A percentile compares a stretch with the other conserved stretches of the same genome.
Evolutionary conservation across 2,329 filamentous ascomycete genomes (phyloP).

Genomic region (Colletotrichum chlorophyti): DNA sequence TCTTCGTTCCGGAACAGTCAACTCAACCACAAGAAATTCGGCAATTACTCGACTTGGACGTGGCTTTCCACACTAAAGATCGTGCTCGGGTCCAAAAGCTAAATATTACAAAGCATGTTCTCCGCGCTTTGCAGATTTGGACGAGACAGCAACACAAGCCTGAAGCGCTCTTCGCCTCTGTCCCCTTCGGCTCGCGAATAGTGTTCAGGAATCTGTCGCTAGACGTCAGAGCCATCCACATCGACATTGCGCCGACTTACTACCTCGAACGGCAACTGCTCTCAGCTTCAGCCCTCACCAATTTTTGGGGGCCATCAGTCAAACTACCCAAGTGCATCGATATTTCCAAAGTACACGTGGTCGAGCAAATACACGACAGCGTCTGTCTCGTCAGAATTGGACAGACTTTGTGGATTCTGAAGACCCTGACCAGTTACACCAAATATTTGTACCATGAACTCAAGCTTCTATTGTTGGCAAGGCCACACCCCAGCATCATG

Average conservation of each 20-base stretch:
- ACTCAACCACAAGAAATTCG: conserved; percentile 49
- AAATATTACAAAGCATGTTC: conserved; percentile 59
- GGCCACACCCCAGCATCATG: conserved; percentile 60
- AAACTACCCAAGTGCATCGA: conserved; percentile 54
- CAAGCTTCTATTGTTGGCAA: conserved; percentile 58
- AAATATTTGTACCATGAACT: conserved; percentile 70
- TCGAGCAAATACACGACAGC: conserved; percentile 64
- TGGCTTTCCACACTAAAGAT: conserved; percentile 63
- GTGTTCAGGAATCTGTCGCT: conserved; percentile 58
- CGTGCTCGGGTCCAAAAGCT: conserved; percentile 52
- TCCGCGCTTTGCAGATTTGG: conserved; percentile 61
- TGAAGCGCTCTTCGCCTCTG: conserved; percentile 45
- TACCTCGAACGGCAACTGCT: conserved; percentile 60
- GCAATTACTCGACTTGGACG: conserved; percentile 54
- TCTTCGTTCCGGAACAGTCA: conserved; percentile 61
- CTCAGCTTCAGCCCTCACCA: conserved; percentile 47
- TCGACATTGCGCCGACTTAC: conserved; percentile 57
- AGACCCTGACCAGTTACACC: conserved; percentile 62
- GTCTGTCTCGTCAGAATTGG: conserved; percentile 59
- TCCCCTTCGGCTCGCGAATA: conserved; percentile 65
- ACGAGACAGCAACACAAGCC: conserved; percentile 42
- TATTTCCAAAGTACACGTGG: conserved; percentile 55
- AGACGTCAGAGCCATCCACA: conserved; percentile 51
- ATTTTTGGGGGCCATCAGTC: conserved; percentile 50
- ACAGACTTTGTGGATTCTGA: conserved; percentile 58